Percentiles rank a stretch among this genome's conserved stretches.
Conservation (phyloP, 2,329 filamentous ascomycete genomes). For the Thelonectria olida region DNA sequence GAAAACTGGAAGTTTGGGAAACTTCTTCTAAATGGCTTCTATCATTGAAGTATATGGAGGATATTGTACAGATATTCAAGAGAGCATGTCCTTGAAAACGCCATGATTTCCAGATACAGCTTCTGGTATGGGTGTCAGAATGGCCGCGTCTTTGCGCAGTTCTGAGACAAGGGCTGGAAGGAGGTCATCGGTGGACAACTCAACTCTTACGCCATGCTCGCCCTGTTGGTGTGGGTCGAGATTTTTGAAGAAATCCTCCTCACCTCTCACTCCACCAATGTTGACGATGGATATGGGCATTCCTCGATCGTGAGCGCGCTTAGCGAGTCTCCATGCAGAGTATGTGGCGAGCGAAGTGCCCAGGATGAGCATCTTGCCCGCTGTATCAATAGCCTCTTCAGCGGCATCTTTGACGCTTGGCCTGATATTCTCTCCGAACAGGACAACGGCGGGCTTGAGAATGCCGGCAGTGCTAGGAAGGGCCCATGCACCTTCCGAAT, state of each 20-base stretch:
- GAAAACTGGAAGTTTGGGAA: constrained; percentile 50
- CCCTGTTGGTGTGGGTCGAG: constrained; percentile 62
- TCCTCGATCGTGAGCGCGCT: constrained; percentile 80
- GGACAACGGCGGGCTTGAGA: constrained; percentile 90
- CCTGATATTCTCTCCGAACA: constrained; percentile 93
- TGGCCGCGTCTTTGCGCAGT: constrained; percentile 48
- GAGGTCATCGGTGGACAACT: constrained; percentile 65
- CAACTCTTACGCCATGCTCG: constrained; percentile 62
- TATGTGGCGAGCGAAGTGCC: constrained; percentile 95
- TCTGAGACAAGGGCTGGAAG: constrained; percentile 65
- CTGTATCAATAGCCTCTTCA: constrained; percentile 81
- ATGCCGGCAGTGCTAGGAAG: constrained; percentile 75
- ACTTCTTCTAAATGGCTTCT: constrained; percentile 57
- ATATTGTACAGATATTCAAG: constrained; percentile 50
- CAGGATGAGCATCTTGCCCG: constrained; percentile 78
- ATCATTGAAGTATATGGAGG: constrained; percentile 16
- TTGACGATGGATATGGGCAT: constrained; percentile 92
- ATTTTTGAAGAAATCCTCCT: constrained; percentile 74
- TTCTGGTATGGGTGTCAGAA: constrained; percentile 21
- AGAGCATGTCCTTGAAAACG: constrained; percentile 69
- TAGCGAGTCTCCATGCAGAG: constrained; percentile 90
- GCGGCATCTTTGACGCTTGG: constrained; percentile 75
- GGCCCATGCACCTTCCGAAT: constrained; percentile 83
- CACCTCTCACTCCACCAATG: constrained; percentile 82
- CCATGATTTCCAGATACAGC: constrained; percentile 35